These are phyloP conservation scores for Rhodosporidiobolus odoratus DNA, from an alignment of 768 basidiomycete genomes.

Conservation along the genomic window DNA sequence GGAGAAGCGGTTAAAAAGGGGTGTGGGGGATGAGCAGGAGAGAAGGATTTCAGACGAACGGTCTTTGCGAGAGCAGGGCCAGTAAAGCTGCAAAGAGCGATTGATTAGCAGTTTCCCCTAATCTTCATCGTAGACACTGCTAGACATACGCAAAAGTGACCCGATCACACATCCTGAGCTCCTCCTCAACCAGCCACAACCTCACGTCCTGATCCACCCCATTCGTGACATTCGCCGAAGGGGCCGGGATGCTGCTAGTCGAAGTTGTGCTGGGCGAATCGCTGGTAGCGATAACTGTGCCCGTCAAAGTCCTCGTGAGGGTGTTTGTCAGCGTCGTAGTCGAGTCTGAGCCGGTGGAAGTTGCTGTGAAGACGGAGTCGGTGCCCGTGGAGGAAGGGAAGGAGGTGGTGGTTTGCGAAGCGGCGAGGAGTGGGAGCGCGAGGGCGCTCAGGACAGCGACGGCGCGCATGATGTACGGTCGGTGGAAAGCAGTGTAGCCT, in stretches of 20 bases:
- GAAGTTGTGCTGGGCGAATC: not conserved
- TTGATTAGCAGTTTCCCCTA: too few species aligned
- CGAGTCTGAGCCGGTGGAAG: not conserved
- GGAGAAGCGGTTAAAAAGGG: not conserved
- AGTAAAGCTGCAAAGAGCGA: too few species aligned
- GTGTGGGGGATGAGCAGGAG: too few species aligned
- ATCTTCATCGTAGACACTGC: too few species aligned
- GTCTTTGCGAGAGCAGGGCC: conserved; percentile 10
- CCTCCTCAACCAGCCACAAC: conserved; percentile 7
- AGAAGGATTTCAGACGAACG: not conserved
- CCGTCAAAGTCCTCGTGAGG: not conserved
- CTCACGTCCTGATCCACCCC: not conserved
- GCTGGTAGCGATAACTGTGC: not conserved
- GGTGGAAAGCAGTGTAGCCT: too few species aligned
- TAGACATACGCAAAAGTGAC: conserved; percentile 20
- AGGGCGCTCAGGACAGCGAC: not conserved
- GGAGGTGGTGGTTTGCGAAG: not conserved
- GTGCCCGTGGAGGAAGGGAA: not conserved
- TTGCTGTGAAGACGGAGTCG: not conserved
- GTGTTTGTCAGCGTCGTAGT: not conserved
- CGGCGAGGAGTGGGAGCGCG: not conserved
- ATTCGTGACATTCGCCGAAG: conserved; percentile 14
- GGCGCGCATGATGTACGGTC: too few species aligned
- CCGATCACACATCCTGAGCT: conserved; percentile 8
- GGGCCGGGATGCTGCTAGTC: not conserved